Evolutionary conservation across 352 stramenopile genomes (phyloP), one percentile per base, ranked within the genome.

Genomic region (Globisporangium paroecandrum): DNA sequence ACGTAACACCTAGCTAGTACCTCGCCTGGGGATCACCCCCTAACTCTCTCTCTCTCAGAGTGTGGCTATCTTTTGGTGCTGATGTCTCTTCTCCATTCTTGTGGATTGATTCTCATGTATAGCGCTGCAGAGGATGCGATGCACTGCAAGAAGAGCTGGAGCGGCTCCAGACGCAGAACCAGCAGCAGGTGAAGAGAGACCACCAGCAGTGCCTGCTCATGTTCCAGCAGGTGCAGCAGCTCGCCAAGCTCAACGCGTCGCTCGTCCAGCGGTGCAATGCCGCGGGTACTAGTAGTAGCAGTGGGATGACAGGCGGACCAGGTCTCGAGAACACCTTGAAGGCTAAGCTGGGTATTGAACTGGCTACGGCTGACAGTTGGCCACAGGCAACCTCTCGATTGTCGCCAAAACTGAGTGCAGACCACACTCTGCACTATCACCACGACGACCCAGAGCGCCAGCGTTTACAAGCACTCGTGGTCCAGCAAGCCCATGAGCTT

Each of bases 151-250:
- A 47, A 15, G 69, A 83, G 20, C 24, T 81, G 12, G 34, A 29
- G 36, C 22, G 68, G 20, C 59, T 83, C 5, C 56, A 32, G 18
- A 49, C 54, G 18, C 41, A 29, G 12, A 80, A 63, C 27, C 53
- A 81, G 29, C 7, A 67, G 22, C 65, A 72, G 36, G 80, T 77
- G 15, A 41, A 51, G 25, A 46, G 57, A 5, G 80, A 88, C 41
- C 72, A 80, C 24, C 56, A 76, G 10, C 69, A 78, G 27, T 86
- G 80, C 25, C 51, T 74, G 1, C 66, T 62, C 7, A 83, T 88
- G 69, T 82, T 73, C 51, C 72, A 83, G 43, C 74, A 81, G 25
- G 78, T 88, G 69, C 68, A 88, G 66, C 66, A 70, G 27, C 69
- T 88, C 27, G 77, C 74, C 36, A 64, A 58, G 15, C 66, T 86